These are phyloP conservation scores for Crithidia acanthocephali DNA, from an alignment of 208 protist species.

Conservation along the genomic window DNA sequence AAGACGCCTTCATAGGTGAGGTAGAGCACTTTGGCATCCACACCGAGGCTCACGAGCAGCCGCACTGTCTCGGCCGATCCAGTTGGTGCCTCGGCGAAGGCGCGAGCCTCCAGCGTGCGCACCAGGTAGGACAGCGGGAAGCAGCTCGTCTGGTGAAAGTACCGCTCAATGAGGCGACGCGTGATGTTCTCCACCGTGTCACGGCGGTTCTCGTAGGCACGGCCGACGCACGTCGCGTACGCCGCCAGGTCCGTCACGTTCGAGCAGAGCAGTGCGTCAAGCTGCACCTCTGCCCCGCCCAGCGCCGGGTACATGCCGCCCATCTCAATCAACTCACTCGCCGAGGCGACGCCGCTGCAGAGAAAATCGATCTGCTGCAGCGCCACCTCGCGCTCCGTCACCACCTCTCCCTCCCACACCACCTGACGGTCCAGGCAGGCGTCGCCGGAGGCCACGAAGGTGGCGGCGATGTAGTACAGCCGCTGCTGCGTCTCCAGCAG, in stretches of 20 bases:
- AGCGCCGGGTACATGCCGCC: slow-evolving; percentile 81
- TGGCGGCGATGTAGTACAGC: slow-evolving; percentile 57
- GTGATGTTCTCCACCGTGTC: slow-evolving; percentile 59
- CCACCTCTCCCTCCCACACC: slow-evolving; percentile 39
- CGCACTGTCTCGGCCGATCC: slow-evolving; percentile 60
- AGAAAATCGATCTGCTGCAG: slow-evolving; percentile 72
- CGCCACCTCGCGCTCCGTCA: slow-evolving; percentile 75
- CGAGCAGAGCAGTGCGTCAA: slow-evolving; percentile 66
- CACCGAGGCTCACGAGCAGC: slow-evolving; percentile 65
- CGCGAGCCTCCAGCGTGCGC: slow-evolving; percentile 64
- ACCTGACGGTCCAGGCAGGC: slow-evolving; percentile 45
- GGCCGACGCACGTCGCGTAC: slow-evolving; percentile 64
- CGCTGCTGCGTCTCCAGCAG: slow-evolving; percentile 79
- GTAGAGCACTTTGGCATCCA: slow-evolving; percentile 74
- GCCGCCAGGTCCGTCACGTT: slow-evolving; percentile 65
- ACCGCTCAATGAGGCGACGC: slow-evolving; percentile 62
- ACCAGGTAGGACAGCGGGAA: slow-evolving; percentile 80
- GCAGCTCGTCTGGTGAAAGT: slow-evolving; percentile 42
- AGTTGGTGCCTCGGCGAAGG: slow-evolving; percentile 41
- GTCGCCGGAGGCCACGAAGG: slow-evolving; percentile 68
- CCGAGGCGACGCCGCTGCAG: slow-evolving; percentile 56
- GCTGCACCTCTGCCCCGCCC: slow-evolving; percentile 87
- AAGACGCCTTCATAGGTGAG: slow-evolving; percentile 66
- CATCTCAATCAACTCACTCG: slow-evolving; percentile 60
- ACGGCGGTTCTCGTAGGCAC: slow-evolving; percentile 53